phyloP scores from a whole-genome alignment of 345 rosid species.

The Cardamine chenopodiifolia region DNA sequence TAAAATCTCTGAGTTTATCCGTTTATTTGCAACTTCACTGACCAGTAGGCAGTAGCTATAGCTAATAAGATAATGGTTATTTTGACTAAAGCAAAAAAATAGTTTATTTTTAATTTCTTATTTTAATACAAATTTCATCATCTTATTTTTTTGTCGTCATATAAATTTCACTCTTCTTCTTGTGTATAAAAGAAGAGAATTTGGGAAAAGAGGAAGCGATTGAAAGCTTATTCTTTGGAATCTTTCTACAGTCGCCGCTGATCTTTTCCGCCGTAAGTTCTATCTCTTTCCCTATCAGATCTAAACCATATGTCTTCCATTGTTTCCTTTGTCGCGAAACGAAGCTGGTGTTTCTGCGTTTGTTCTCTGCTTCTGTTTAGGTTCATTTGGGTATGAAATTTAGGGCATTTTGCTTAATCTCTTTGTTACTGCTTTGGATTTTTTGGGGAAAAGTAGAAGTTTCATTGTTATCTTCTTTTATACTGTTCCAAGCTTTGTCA shows the following conservation, averaged over 20 bases:
- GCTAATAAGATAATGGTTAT: neutral
- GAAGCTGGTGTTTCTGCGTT: conserved; percentile 14
- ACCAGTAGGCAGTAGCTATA: no score
- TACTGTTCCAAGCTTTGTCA: neutral
- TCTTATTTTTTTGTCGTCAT: no score
- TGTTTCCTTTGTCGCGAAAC: neutral
- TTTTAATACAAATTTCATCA: neutral
- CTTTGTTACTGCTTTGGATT: neutral
- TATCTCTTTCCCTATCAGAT: neutral
- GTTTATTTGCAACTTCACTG: neutral
- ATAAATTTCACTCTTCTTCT: neutral
- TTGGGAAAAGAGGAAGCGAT: neutral
- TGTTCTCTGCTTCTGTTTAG: neutral
- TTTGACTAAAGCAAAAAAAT: neutral
- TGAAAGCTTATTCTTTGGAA: neutral
- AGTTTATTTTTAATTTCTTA: neutral
- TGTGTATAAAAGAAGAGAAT: neutral
- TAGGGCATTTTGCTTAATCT: neutral
- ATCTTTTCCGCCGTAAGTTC: conserved; percentile 5
- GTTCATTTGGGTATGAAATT: neutral
- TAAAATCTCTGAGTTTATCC: neutral
- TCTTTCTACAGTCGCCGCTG: neutral
- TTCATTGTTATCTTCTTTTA: neutral
- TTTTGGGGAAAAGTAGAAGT: neutral
- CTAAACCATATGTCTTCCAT: neutral